phyloP scores from a whole-genome alignment of 306 rosid genomes.

The Quillaja saponaria region DNA sequence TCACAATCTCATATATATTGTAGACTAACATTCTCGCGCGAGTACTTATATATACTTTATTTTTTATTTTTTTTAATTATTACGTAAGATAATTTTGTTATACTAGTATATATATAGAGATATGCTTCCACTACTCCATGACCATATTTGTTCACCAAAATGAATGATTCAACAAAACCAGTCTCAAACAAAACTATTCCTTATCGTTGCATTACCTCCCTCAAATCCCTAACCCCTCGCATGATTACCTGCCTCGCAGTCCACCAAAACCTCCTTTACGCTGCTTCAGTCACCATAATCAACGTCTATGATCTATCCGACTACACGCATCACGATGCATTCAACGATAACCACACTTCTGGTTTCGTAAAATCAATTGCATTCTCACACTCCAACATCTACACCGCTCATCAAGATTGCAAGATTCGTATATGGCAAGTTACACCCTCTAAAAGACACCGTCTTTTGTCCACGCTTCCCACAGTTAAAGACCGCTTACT shows the following conservation, averaged over 20 bases:
- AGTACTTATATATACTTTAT: no score
- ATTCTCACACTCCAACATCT: conserved; percentile 37
- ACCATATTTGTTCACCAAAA: not conserved
- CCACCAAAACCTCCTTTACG: conserved; percentile 59
- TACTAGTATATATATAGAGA: no score
- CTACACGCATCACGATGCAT: conserved; percentile 40
- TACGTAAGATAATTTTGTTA: no score
- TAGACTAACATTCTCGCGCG: no score
- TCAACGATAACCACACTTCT: conserved; percentile 42
- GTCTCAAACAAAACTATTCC: not conserved
- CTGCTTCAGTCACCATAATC: conserved; percentile 53
- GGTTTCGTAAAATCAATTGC: conserved; percentile 65
- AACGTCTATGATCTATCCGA: conserved; percentile 48
- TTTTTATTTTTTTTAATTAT: no score
- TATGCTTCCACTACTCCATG: conserved; percentile 19
- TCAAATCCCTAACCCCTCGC: conserved; percentile 41
- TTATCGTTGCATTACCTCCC: conserved; percentile 27
- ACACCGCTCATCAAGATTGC: conserved; percentile 72
- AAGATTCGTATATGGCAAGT: conserved; percentile 62
- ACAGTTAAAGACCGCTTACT: conserved; percentile 48
- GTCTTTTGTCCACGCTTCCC: conserved; percentile 52
- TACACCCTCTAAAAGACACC: conserved; percentile 40
- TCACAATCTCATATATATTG: no score
- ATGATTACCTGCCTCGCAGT: conserved; percentile 50
- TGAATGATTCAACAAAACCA: conserved; percentile 11